A percentile compares a stretch with the other conserved stretches of the same genome.
Conservation (phyloP, 1,284 basidiomycete species). For the Veloboletus limbatus region DNA sequence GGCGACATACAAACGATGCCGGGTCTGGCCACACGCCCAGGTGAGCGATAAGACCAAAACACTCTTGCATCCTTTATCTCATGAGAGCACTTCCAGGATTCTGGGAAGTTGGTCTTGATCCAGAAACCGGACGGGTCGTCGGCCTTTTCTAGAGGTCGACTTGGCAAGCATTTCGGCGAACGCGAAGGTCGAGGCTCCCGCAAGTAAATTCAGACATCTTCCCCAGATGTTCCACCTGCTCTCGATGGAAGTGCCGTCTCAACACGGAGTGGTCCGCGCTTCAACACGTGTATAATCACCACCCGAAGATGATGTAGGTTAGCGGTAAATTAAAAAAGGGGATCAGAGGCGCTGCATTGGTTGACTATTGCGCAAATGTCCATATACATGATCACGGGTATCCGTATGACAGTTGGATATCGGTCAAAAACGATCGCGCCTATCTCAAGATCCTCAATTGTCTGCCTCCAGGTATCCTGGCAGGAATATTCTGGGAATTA, state of each 20-base stretch:
- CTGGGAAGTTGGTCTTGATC: constrained; percentile 84
- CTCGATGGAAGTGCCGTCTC: constrained; percentile 30
- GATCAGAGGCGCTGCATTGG: not conserved
- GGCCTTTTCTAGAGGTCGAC: constrained; percentile 62
- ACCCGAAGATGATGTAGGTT: constrained; percentile 15
- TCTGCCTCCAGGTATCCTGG: constrained; percentile 44
- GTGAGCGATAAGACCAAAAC: constrained; percentile 37
- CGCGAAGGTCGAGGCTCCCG: constrained; percentile 4
- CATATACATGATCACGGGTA: constrained; percentile 14
- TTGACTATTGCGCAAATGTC: constrained; percentile 7
- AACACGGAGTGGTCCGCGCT: constrained; percentile 40
- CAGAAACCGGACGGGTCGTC: constrained; percentile 66
- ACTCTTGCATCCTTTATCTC: constrained; percentile 12
- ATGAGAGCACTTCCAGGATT: constrained; percentile 47
- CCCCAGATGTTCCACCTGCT: constrained; percentile 10
- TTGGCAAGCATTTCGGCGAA: constrained; percentile 33
- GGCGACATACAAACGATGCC: constrained; percentile 99
- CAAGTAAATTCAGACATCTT: constrained; percentile 15
- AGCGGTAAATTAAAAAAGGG: constrained; percentile 8
- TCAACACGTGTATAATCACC: constrained; percentile 39
- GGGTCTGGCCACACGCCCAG: constrained; percentile 90
- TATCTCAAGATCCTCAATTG: constrained; percentile 5
- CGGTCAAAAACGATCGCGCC: not conserved
- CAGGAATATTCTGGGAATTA: constrained; percentile 13
- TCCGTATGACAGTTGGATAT: constrained; percentile 4